A percentile compares a stretch with the other conserved stretches of the same genome.
Conservation (phyloP, 2,329 filamentous ascomycete species). For the Ophiostoma piceae region DNA sequence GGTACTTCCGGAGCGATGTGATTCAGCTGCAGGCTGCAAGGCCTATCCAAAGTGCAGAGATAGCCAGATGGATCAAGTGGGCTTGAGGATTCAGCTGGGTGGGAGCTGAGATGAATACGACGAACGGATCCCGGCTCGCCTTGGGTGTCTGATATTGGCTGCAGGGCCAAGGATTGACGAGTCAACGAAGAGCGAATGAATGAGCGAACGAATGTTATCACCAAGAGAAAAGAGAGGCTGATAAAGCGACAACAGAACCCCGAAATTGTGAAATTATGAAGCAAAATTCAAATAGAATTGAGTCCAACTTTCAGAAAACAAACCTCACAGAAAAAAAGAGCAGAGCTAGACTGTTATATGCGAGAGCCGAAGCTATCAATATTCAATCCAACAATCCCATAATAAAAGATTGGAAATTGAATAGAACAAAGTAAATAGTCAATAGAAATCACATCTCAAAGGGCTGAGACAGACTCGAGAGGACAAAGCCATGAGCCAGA, state of each 20-base stretch:
- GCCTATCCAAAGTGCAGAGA: background rate
- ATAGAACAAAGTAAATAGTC: background rate
- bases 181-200: background rate
- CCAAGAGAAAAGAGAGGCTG: background rate
- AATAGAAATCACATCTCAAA: background rate
- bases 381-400: no score
- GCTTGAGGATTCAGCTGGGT: background rate
- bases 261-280: background rate
- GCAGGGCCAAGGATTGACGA: background rate
- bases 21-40: background rate
- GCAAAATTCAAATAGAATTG: background rate
- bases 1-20: background rate
- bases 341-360: background rate
- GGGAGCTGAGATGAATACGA: conserved; percentile 6
- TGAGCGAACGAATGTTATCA: background rate
- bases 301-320: background rate
- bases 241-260: background rate
- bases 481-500: background rate
- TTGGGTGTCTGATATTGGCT: background rate
- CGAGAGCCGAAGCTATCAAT: background rate
- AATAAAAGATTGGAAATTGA: background rate
- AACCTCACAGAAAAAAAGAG: background rate
- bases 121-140: background rate
- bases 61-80: conserved; percentile 1
- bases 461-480: background rate